Percentiles rank a stretch among this genome's conserved stretches.
These are phyloP conservation scores for Cucurbita argyrosperma DNA, from an alignment of 306 rosid genomes.

Conservation along the genomic window DNA sequence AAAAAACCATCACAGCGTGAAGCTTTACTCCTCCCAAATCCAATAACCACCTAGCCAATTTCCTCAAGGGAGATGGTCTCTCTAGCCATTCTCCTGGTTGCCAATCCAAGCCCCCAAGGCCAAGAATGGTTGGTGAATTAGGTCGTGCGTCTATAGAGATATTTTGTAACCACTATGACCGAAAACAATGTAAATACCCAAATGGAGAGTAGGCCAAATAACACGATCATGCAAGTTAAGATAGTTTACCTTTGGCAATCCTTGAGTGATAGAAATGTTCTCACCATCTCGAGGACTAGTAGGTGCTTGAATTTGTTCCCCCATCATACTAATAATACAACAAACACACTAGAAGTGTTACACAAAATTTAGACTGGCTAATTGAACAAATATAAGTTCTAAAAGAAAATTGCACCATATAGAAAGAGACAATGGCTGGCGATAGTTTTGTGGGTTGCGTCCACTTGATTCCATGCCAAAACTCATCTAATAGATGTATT, in stretches of 20 bases:
- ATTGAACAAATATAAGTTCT: neutral
- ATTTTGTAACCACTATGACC: neutral
- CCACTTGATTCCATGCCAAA: neutral
- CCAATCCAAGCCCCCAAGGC: neutral
- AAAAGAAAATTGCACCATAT: neutral
- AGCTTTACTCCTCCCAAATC: neutral
- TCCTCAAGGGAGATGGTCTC: neutral
- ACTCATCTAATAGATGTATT: neutral
- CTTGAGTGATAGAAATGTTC: slow-evolving; percentile 54
- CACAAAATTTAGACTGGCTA: neutral
- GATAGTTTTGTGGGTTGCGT: neutral
- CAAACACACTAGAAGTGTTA: slow-evolving; percentile 2
- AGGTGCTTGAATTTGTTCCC: slow-evolving; percentile 57
- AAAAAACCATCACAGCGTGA: neutral
- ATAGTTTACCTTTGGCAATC: slow-evolving; percentile 60
- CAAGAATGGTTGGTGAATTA: neutral
- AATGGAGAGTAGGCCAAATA: slow-evolving; percentile 5
- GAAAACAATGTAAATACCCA: neutral
- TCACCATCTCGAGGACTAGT: slow-evolving; percentile 98
- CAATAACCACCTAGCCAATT: neutral
- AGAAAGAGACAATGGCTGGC: neutral
- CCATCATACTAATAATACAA: slow-evolving; percentile 67
- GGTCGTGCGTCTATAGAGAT: neutral
- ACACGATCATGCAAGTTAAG: slow-evolving; percentile 5
- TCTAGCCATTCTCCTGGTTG: neutral